These are phyloP conservation scores for Ciborinia camelliae DNA, from an alignment of 2,329 filamentous ascomycete genomes.

Conservation along the genomic window DNA sequence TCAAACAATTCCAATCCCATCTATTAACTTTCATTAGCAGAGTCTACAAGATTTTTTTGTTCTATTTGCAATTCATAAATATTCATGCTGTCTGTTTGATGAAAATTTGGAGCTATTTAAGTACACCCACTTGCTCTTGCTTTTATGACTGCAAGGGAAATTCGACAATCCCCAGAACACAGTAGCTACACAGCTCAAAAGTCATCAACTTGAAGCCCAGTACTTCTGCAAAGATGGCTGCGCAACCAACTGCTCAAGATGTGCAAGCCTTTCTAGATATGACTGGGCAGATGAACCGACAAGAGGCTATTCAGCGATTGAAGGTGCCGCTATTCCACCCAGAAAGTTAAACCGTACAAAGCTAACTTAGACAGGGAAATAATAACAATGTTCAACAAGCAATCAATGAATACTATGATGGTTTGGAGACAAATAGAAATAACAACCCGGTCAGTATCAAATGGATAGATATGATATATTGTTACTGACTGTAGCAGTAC, in stretches of 20 bases:
- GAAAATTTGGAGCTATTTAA: neutral
- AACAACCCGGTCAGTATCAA: conserved; percentile 39
- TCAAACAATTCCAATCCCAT: neutral
- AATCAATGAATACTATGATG: conserved; percentile 51
- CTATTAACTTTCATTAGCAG: neutral
- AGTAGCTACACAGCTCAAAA: neutral
- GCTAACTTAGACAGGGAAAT: conserved; percentile 41
- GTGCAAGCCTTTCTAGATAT: conserved; percentile 15
- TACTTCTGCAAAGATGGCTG: conserved; percentile 6
- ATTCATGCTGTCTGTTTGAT: neutral
- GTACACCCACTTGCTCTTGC: neutral
- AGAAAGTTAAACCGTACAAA: neutral
- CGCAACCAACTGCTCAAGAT: conserved; percentile 18
- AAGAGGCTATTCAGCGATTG: conserved; percentile 16
- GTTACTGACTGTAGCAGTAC: conserved; percentile 38
- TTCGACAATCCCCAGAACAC: neutral
- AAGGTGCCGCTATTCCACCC: neutral
- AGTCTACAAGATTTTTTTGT: neutral
- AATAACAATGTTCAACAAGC: conserved; percentile 48
- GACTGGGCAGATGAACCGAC: conserved; percentile 14
- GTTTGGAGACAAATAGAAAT: conserved; percentile 35
- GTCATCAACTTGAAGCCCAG: neutral
- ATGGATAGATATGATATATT: neutral
- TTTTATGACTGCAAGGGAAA: conserved; percentile 1
- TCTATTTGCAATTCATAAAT: neutral